Conservation (phyloP, 148 eudicot species). For the Rhododendron simsii region DNA sequence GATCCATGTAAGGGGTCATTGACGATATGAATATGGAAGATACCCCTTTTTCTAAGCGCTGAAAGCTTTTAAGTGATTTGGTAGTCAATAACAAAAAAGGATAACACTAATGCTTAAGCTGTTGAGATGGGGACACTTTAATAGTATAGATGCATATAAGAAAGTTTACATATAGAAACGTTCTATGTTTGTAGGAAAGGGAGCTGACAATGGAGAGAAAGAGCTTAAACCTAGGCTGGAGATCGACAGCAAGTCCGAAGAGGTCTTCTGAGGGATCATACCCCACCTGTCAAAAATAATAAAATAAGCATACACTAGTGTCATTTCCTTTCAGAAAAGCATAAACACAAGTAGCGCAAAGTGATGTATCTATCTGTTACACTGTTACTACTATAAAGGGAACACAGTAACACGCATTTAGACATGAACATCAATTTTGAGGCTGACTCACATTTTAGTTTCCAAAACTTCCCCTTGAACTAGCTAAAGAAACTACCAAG, state of each 20-base stretch:
- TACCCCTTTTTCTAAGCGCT: not conserved
- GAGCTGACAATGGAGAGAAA: not conserved
- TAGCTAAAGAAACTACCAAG: not conserved
- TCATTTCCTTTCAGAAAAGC: not conserved
- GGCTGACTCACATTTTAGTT: not conserved
- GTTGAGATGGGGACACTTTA: not conserved
- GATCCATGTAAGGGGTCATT: not conserved
- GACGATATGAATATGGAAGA: not conserved
- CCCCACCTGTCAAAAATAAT: constrained; percentile 27
- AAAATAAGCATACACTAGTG: not conserved
- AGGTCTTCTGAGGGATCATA: constrained; percentile 68
- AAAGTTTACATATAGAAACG: not conserved
- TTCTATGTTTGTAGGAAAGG: not conserved
- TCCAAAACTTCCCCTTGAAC: not conserved
- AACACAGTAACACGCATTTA: not conserved
- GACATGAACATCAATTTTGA: not conserved
- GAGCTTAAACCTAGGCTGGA: constrained; percentile 47
- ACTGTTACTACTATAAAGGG: not conserved
- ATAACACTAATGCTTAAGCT: not conserved
- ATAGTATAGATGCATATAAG: not conserved
- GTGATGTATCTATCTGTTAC: not conserved
- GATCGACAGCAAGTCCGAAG: constrained; percentile 46
- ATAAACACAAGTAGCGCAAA: not conserved
- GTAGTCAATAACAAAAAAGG: not conserved
- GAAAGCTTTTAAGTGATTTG: not conserved